Evolutionary conservation across 225 moss, liverwort and hornwort species (phyloP).

Genomic region (Thuidium tamariscinum): DNA sequence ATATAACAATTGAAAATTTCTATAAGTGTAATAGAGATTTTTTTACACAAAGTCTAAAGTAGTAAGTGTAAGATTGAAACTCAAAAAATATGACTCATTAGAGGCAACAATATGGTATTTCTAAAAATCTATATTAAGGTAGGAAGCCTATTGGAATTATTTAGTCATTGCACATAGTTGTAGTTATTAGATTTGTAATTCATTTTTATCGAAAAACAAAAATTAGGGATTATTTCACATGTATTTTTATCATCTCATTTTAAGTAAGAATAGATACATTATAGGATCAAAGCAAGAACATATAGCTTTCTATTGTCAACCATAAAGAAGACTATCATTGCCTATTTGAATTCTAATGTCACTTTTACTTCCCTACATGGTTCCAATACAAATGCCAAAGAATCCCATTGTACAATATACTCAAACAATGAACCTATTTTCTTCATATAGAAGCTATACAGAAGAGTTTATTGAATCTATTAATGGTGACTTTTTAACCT

Average conservation of each 20-base stretch:
- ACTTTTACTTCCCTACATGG: not conserved
- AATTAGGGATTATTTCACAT: too few species aligned
- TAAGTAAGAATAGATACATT: not conserved
- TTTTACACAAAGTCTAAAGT: not conserved
- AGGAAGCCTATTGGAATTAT: rapidly evolving
- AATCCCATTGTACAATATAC: too few species aligned
- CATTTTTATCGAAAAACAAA: rapidly evolving
- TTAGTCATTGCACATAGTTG: rapidly evolving
- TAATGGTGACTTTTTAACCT: not conserved
- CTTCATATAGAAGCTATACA: too few species aligned
- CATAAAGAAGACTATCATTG: too few species aligned
- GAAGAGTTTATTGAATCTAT: too few species aligned
- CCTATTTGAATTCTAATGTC: not conserved
- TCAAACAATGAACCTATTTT: not conserved
- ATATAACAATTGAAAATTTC: not conserved
- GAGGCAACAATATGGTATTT: not conserved
- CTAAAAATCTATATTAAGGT: not conserved
- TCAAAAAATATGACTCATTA: not conserved
- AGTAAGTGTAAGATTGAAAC: not conserved
- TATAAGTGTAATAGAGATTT: rapidly evolving
- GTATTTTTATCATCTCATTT: too few species aligned
- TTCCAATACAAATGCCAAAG: not conserved
- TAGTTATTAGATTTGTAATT: not conserved
- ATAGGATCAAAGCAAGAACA: not conserved
- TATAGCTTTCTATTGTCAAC: too few species aligned